Conservation (phyloP, 1,139 yeast genomes). For the Magnusiomyces suaveolens region DNA sequence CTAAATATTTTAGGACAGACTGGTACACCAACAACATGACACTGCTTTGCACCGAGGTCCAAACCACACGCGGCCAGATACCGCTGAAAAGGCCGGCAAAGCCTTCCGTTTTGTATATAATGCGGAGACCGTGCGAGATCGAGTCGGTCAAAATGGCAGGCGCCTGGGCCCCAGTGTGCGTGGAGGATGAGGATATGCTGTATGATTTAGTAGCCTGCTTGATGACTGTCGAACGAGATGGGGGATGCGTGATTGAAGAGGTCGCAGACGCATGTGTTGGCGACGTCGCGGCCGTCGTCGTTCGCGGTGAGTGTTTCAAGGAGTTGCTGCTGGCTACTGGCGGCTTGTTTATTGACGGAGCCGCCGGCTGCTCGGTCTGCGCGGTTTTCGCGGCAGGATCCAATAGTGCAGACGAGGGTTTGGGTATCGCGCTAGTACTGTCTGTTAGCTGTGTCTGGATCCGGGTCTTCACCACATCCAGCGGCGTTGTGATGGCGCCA, state of each 20-base stretch:
- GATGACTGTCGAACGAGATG: background rate
- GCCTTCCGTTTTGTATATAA: slow-evolving; percentile 69
- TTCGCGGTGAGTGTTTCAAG: slow-evolving; percentile 1
- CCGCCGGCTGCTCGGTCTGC: no score
- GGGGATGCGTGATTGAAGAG: background rate
- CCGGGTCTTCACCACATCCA: slow-evolving; percentile 90
- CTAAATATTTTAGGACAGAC: slow-evolving; percentile 25
- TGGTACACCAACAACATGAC: slow-evolving; percentile 89
- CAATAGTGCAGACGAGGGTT: slow-evolving; percentile 11
- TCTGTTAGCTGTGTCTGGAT: slow-evolving; percentile 58
- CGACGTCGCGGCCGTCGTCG: background rate
- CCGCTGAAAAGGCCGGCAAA: slow-evolving; percentile 76
- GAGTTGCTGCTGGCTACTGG: slow-evolving; percentile 6
- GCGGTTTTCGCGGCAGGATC: no score
- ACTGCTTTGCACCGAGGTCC: slow-evolving; percentile 95
- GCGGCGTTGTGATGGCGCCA: slow-evolving; percentile 72
- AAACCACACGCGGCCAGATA: slow-evolving; percentile 89
- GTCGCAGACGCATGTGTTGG: slow-evolving; percentile 6
- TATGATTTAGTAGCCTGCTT: slow-evolving; percentile 11
- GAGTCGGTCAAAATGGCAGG: slow-evolving; percentile 38
- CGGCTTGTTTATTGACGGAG: slow-evolving; percentile 9
- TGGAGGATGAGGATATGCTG: slow-evolving; percentile 16
- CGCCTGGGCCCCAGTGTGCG: slow-evolving; percentile 30
- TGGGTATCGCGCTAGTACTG: slow-evolving; percentile 8
- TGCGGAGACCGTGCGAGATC: slow-evolving; percentile 51